phyloP scores from a whole-genome alignment of 2,329 filamentous ascomycete species.

The Acephala macrosclerotiorum region DNA sequence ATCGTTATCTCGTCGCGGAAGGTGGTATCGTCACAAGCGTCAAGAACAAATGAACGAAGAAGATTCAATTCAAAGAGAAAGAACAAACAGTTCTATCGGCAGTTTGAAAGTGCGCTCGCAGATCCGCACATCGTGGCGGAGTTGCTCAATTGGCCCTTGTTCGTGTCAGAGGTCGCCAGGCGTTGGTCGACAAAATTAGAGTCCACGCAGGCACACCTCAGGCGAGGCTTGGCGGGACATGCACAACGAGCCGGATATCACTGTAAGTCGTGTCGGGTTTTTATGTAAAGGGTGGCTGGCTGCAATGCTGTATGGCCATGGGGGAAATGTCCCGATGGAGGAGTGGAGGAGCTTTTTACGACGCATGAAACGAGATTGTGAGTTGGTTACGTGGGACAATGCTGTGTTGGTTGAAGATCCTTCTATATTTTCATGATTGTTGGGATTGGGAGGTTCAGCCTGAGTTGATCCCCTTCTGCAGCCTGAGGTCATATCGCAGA shows the following conservation, averaged over 20 bases:
- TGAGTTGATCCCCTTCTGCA: not conserved
- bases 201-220: not conserved
- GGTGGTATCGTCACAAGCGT: not conserved
- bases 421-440: not conserved
- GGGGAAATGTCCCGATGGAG: too few species aligned
- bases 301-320: not conserved
- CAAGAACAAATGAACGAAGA: not conserved
- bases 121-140: constrained; percentile 1
- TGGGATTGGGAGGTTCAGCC: not conserved
- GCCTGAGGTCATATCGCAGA: constrained; percentile 4
- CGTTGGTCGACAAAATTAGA: not conserved
- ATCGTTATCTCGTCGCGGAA: not conserved
- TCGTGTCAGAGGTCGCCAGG: not conserved
- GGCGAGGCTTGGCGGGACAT: not conserved
- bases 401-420: not conserved
- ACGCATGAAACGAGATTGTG: not conserved
- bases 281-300: not conserved
- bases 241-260: not conserved
- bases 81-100: not conserved
- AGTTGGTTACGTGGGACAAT: constrained; percentile 5
- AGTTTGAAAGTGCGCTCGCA: not conserved
- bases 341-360: not conserved
- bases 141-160: not conserved
- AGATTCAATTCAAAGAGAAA: not conserved
- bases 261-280: not conserved